These are phyloP conservation scores for Arachis monticola DNA, from an alignment of 331 rosid species.

Conservation along the genomic window DNA sequence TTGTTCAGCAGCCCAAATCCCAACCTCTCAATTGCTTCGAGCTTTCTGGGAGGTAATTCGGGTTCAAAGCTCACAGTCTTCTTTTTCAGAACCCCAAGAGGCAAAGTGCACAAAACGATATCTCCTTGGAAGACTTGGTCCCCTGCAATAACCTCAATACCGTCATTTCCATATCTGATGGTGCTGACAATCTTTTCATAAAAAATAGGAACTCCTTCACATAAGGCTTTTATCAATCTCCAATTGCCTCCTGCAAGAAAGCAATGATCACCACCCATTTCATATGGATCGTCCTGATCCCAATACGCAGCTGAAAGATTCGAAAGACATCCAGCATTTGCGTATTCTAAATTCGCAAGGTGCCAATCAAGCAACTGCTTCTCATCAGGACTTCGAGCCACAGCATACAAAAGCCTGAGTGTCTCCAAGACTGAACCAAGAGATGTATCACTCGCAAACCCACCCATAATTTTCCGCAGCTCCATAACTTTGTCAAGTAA, in stretches of 20 bases:
- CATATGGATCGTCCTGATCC: constrained; percentile 79
- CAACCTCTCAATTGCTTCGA: constrained; percentile 80
- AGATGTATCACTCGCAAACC: constrained; percentile 75
- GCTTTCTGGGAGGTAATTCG: constrained; percentile 78
- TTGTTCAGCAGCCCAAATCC: constrained; percentile 95
- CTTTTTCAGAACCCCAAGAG: constrained; percentile 91
- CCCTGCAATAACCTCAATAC: constrained; percentile 80
- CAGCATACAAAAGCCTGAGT: constrained; percentile 72
- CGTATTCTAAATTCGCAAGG: constrained; percentile 89
- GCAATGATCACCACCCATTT: constrained; percentile 93
- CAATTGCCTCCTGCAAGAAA: constrained; percentile 93
- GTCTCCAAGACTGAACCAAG: constrained; percentile 86
- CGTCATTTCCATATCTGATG: constrained; percentile 69
- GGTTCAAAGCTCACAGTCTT: constrained; percentile 69
- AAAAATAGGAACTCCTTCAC: constrained; percentile 82
- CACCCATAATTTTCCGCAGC: constrained; percentile 85
- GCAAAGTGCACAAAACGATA: constrained; percentile 83
- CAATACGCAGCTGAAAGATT: constrained; percentile 89
- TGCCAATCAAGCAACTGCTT: constrained; percentile 94
- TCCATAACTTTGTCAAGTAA: constrained; percentile 91
- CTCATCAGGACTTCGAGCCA: constrained; percentile 67
- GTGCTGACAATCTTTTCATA: constrained; percentile 67
- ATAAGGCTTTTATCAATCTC: constrained; percentile 80
- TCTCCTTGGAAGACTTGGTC: constrained; percentile 78
- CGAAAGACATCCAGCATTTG: constrained; percentile 97